Evolutionary conservation across 345 rosid genomes (phyloP).

Genomic region (Populus simonii): DNA sequence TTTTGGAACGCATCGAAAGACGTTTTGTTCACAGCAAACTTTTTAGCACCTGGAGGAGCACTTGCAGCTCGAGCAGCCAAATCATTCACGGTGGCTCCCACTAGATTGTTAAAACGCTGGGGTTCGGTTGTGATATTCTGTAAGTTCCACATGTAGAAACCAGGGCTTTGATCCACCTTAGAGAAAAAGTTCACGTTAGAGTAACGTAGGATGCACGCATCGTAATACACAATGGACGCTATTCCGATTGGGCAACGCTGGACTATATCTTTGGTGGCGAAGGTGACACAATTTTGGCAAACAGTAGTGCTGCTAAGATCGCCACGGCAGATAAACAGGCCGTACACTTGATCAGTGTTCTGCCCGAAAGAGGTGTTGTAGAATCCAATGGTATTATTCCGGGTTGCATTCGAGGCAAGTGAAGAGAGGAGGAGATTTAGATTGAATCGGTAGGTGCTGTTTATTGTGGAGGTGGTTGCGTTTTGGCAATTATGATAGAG

Average conservation of each 20-base stretch:
- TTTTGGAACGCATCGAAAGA: not conserved
- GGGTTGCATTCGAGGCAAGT: slow-evolving; percentile 1
- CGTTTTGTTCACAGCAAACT: slow-evolving; percentile 25
- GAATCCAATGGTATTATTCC: not conserved
- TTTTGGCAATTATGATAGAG: not conserved
- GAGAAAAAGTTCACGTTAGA: slow-evolving; percentile 38
- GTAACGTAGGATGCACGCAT: slow-evolving; percentile 44
- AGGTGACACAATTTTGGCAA: slow-evolving; percentile 36
- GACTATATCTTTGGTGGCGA: slow-evolving; percentile 17
- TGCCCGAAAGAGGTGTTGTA: not conserved
- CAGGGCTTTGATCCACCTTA: not conserved
- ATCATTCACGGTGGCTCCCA: not conserved
- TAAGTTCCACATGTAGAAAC: not conserved
- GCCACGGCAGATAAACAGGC: slow-evolving; percentile 19
- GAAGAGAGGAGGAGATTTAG: slow-evolving; percentile 9
- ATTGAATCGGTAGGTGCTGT: slow-evolving; percentile 10
- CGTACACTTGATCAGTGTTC: slow-evolving; percentile 4
- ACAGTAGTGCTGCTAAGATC: slow-evolving; percentile 1
- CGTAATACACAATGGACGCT: slow-evolving; percentile 48
- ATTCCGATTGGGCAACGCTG: slow-evolving; percentile 28
- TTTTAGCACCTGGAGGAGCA: slow-evolving; percentile 22
- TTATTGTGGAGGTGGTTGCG: not conserved
- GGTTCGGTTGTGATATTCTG: slow-evolving; percentile 1
- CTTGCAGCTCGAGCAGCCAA: slow-evolving; percentile 12
- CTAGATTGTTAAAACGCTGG: slow-evolving; percentile 7